Evolutionary conservation across 768 basidiomycete genomes (phyloP), one percentile per base, ranked within the genome.

Genomic region (Trametopsis cervina): DNA sequence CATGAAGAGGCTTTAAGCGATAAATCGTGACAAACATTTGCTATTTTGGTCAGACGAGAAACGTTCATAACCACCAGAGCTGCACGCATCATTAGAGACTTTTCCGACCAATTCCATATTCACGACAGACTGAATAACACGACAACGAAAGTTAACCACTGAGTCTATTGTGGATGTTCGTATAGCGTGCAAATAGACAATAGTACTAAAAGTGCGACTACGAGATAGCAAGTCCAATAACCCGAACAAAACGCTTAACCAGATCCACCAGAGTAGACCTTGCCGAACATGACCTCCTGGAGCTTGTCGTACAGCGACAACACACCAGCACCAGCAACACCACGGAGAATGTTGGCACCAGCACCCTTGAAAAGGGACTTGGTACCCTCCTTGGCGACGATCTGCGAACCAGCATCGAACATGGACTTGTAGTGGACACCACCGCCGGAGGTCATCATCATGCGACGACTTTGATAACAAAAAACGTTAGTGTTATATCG

Each of bases 361-460:
- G 93, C 94, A 77, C 95, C 94, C 85, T 97, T 96, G 86, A 98
- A 97, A 65, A 98, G 80, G 9, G 95, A 97, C 71, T 85, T 88
- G 51, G 75, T 70, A 62, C 96, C 96, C 76, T 99, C 96, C 78
- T 95, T 95, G 65, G 83, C 83, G 60, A 97, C 63, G 65, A 99
- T 97, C 72, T 96, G 91, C 24, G 86, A 78, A 52, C 83, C 91
- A 64, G 94, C 94, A 63, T 98, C 94, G 69, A 95, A 86, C 93
- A 97, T 97, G 59, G 89, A 90, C 80, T 94, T 95, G 85, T 98
- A 98, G 84, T 97, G 93, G 53, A 86, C 82, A 61, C 80, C 80
- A 61, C 82, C 85, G 60, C 95, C 96, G 20, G 95, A 97, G 29
- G 96, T 98, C 95, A 98, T 98, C 96, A 99, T 99, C 96, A 99